These are phyloP conservation scores for Tolypocladium sp. DNA, from an alignment of 2,329 filamentous ascomycete genomes.

Conservation along the genomic window DNA sequence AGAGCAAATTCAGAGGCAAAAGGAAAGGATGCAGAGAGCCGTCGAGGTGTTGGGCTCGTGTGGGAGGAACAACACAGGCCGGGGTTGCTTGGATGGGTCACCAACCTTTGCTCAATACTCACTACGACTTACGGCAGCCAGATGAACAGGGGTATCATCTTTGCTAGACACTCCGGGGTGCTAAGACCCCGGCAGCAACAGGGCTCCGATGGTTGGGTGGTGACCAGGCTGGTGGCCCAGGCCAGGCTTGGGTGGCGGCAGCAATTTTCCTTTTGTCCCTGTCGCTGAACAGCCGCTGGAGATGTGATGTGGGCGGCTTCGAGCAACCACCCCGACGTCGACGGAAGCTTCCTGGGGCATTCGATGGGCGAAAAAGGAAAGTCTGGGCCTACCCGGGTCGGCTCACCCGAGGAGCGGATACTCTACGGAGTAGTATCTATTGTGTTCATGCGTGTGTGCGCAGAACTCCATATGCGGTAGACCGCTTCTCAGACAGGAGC, in stretches of 20 bases:
- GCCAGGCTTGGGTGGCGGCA: constrained; percentile 4
- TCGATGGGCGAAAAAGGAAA: constrained; percentile 4
- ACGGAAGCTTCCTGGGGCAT: constrained; percentile 2
- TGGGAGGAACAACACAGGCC: constrained; percentile 2
- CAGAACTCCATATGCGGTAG: not conserved
- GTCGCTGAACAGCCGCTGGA: not conserved
- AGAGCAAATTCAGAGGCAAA: constrained; percentile 1
- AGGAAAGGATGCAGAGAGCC: constrained; percentile 2
- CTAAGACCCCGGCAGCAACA: constrained; percentile 8
- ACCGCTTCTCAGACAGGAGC: not conserved
- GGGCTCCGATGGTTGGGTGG: constrained; percentile 9
- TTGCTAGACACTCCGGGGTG: constrained; percentile 9
- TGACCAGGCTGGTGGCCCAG: constrained; percentile 6
- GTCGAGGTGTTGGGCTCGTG: constrained; percentile 3
- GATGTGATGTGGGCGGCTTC: not conserved
- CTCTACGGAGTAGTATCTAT: not conserved
- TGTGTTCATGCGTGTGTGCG: not conserved
- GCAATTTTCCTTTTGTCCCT: constrained; percentile 3
- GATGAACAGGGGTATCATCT: constrained; percentile 8
- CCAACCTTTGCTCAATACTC: constrained; percentile 1
- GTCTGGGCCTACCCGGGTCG: not conserved
- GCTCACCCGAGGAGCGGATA: not conserved
- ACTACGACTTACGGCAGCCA: constrained; percentile 3
- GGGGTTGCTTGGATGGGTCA: constrained; percentile 1
- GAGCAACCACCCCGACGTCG: not conserved